Percentiles rank a stretch among this genome's conserved stretches.
Evolutionary conservation across 2,329 filamentous ascomycete genomes (phyloP).

Genomic region (Sclerotinia subarctica): DNA sequence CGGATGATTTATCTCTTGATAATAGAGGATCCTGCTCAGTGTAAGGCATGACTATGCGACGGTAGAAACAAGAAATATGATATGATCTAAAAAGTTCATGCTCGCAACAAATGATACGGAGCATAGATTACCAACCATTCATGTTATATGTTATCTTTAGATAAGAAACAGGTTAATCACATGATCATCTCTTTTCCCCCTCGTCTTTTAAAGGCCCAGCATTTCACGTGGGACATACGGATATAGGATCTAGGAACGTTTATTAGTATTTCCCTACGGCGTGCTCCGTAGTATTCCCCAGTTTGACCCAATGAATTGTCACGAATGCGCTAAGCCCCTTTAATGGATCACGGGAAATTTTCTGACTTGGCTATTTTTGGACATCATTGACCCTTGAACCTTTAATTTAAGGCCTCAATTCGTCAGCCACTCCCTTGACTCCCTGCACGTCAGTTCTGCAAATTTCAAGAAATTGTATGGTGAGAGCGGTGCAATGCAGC

Average conservation of each 20-base stretch:
- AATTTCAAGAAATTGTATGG: neutral
- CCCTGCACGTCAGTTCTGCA: neutral
- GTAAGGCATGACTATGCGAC: neutral
- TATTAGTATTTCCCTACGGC: neutral
- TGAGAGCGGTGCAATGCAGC: too few relatives aligned
- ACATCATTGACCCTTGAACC: neutral
- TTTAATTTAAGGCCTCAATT: neutral
- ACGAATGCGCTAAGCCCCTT: conserved; percentile 16
- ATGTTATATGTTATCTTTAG: neutral
- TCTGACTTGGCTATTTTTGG: conserved; percentile 9
- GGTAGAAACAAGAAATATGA: neutral
- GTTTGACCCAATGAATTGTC: neutral
- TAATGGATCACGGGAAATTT: conserved; percentile 9
- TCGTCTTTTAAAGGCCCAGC: neutral
- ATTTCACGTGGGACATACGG: too few relatives aligned
- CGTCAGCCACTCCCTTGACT: neutral
- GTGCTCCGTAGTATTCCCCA: neutral
- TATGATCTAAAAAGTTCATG: neutral
- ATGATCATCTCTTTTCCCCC: neutral
- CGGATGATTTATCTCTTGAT: conserved; percentile 30
- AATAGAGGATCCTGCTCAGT: conserved; percentile 37
- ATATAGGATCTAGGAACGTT: too few relatives aligned
- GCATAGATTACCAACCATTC: neutral
- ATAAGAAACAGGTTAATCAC: neutral
- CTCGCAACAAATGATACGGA: neutral